Evolutionary conservation across 164 flowering plant species (phyloP).

Genomic region (Echeveria elegans): DNA sequence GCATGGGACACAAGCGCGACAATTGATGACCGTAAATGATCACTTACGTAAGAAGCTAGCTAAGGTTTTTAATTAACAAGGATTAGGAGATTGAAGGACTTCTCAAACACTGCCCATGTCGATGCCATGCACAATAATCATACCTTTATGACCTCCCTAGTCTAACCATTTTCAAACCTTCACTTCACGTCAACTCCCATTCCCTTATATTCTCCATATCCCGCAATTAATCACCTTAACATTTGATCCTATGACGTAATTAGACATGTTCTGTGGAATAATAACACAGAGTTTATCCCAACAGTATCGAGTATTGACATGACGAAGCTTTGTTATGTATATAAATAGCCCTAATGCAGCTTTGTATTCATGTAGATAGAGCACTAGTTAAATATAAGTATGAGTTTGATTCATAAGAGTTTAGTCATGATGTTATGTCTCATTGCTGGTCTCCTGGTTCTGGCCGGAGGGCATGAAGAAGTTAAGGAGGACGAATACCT

Average conservation of each 20-base stretch:
- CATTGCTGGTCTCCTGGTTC: not conserved
- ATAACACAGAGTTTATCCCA: no score
- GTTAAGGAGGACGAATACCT: conserved; percentile 8
- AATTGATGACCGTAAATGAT: no score
- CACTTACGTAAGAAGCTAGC: no score
- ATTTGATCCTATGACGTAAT: not conserved
- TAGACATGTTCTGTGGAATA: no score
- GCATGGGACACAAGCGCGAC: no score
- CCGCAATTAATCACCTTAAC: not conserved
- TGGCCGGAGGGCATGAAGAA: conserved; percentile 6
- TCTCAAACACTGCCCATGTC: no score
- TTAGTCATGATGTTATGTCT: not conserved
- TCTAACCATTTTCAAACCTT: not conserved
- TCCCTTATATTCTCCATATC: not conserved
- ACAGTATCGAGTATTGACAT: no score
- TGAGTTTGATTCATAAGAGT: not conserved
- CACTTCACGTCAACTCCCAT: conserved; percentile 5
- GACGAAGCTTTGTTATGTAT: not conserved
- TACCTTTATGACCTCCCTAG: not conserved
- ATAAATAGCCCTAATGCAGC: not conserved
- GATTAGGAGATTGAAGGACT: no score
- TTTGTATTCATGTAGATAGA: not conserved
- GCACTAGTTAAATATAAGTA: not conserved
- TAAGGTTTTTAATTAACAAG: no score
- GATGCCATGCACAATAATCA: no score